These are phyloP conservation scores for Rhodotorula sp. DNA, from an alignment of 1,284 basidiomycete species.

Conservation along the genomic window DNA sequence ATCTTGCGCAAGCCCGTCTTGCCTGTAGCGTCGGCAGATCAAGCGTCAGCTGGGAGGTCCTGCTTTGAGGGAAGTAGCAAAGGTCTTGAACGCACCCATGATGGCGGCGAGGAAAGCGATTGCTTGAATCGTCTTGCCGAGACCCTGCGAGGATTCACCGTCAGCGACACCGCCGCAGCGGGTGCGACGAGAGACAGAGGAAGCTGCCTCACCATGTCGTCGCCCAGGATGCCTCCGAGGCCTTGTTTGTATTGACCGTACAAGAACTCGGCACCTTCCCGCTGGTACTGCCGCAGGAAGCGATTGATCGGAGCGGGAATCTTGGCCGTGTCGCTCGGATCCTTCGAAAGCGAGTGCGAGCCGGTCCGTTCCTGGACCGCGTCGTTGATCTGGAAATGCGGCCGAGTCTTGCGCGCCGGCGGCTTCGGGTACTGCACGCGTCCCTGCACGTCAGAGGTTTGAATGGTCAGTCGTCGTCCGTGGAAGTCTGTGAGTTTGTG, in stretches of 20 bases:
- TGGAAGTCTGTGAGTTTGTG: no score
- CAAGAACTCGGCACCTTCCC: conserved; percentile 75
- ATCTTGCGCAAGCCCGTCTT: conserved; percentile 62
- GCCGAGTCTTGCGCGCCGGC: conserved; percentile 22
- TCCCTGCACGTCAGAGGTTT: not conserved
- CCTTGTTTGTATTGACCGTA: conserved; percentile 64
- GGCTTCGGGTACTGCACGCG: conserved; percentile 2
- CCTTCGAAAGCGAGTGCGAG: conserved; percentile 17
- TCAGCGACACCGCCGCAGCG: not conserved
- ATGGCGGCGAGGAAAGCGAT: conserved; percentile 91
- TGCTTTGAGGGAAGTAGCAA: no score
- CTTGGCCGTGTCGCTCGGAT: conserved; percentile 7
- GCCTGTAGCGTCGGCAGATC: conserved; percentile 38
- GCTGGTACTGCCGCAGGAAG: conserved; percentile 77
- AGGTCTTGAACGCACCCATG: conserved; percentile 55
- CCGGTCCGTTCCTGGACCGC: conserved; percentile 34
- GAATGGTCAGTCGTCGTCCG: not conserved
- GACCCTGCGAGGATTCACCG: conserved; percentile 57
- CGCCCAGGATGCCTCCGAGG: conserved; percentile 68
- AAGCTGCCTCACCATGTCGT: conserved; percentile 71
- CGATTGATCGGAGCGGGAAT: conserved; percentile 73
- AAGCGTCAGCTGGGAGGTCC: not conserved
- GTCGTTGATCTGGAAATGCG: conserved; percentile 29
- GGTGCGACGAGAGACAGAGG: not conserved
- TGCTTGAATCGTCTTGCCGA: conserved; percentile 98